Evolutionary conservation across 2,329 filamentous ascomycete species (phyloP), one percentile per base, ranked within the genome.

Genomic region (Claviceps monticola): DNA sequence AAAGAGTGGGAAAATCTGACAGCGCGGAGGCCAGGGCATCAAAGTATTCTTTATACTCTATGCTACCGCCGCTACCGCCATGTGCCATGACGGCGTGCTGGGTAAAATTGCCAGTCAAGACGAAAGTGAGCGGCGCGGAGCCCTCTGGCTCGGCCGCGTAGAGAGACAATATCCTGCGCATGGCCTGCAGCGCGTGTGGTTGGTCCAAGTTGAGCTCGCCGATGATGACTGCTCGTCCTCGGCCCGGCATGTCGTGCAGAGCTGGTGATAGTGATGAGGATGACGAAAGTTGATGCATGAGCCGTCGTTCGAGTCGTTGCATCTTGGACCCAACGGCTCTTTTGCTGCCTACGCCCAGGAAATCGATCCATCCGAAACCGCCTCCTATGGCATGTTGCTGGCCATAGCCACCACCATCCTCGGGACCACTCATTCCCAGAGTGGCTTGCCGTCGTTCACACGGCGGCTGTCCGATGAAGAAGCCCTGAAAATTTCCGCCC

Each of bases 41-140:
- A 65, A 97, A 96, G 64, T 86, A 84, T 68, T 97, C 93, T 71
- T 97, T 97, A 71, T 95, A 97, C 68, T 95, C 89, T 59, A 97
- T 90, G 66, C 87, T 91, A 39, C 88, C 87, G 21, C 84, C 83
- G 39, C 81, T 83, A 26, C 82, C 80, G 50, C 86, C 83, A 29
- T 79, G 74, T 6, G 80, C 78, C 71, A 84, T 81, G 56, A 84
- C 76, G 34, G 81, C 78, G 50, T 83, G 73, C 51, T 75, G 72
- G 17, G 78, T 76, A 60, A 98, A 97, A 66, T 93, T 95, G 39
- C 93, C 93, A 46, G 88, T 81, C 6, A 98, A 69, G 45, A 96
- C 73, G 61, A 97, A 91, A 1, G 82, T 77, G 60, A 95, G 75
- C 0, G 93, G 91, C 1, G 80, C 78, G 17, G 80, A 73, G 49